These are phyloP conservation scores for Pyropia haitanensis DNA, from an alignment of 23 red algal species.

Conservation along the genomic window DNA sequence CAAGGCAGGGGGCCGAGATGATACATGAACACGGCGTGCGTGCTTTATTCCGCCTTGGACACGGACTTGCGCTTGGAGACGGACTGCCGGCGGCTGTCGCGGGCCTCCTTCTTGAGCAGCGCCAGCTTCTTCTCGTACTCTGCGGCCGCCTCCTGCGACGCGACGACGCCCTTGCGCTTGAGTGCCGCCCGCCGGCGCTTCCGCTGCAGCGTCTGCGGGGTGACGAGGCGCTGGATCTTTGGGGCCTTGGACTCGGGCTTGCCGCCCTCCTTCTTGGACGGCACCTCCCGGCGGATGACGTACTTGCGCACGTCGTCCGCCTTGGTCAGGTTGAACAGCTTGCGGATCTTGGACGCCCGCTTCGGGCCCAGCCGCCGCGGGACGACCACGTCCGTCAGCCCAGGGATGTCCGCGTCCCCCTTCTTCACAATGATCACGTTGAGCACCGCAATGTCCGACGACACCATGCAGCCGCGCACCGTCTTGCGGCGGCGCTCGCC, in stretches of 20 bases:
- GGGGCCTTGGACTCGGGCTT: constrained; percentile 96
- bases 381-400: constrained; percentile 71
- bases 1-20: no score
- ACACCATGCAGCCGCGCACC: constrained; percentile 96
- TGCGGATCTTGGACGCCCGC: constrained; percentile 89
- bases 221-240: constrained; percentile 97
- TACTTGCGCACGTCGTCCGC: constrained; percentile 99
- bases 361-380: constrained; percentile 96
- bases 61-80: constrained; percentile 58
- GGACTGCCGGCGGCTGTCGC: constrained; percentile 45
- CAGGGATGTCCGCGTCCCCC: constrained; percentile 65
- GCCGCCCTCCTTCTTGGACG: constrained; percentile 73
- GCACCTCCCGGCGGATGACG: constrained; percentile 93
- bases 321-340: constrained; percentile 95
- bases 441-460: constrained; percentile 77
- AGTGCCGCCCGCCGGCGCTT: constrained; percentile 76
- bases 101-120: constrained; percentile 61
- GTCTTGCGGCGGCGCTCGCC: constrained; percentile 91
- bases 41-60: no score
- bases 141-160: constrained; percentile 62
- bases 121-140: constrained; percentile 91
- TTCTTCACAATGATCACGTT: constrained; percentile 86
- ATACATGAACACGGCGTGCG: no score
- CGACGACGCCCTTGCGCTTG: constrained; percentile 35
- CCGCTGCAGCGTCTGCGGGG: constrained; percentile 79